Percentiles rank a stretch among this genome's conserved stretches.
phyloP scores from a whole-genome alignment of 1,284 basidiomycete genomes.

The Inonotus obliquus region DNA sequence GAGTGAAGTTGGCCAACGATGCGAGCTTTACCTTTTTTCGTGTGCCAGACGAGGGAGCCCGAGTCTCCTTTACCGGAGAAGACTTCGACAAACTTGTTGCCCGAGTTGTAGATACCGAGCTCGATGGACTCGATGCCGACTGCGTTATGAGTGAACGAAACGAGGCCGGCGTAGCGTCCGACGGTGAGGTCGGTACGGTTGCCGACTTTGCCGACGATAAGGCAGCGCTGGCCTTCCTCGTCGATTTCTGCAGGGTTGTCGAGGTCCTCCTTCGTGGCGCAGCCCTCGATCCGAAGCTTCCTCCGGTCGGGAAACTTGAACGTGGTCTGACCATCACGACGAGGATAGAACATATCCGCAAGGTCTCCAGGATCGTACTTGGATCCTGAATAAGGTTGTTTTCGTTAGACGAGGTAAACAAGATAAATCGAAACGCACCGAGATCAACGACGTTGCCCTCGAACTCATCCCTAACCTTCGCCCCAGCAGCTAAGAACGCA shows the following conservation, averaged over 20 bases:
- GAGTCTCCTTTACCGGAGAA: slow-evolving; percentile 26
- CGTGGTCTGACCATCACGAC: no score
- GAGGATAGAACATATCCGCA: no score
- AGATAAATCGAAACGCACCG: slow-evolving; percentile 26
- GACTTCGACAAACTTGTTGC: slow-evolving; percentile 9
- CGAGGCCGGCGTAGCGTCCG: slow-evolving; percentile 23
- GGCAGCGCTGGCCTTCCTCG: slow-evolving; percentile 20
- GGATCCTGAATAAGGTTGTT: no score
- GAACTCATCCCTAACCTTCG: no score
- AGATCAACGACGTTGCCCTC: slow-evolving; percentile 36
- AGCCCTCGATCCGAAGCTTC: slow-evolving; percentile 30
- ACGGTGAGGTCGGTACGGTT: slow-evolving; percentile 23
- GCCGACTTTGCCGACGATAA: slow-evolving; percentile 22
- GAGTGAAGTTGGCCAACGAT: slow-evolving; percentile 35
- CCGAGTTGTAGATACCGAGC: slow-evolving; percentile 22
- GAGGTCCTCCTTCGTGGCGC: slow-evolving; percentile 20
- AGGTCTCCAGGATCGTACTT: no score
- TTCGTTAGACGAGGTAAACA: no score
- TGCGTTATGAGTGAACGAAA: slow-evolving; percentile 16
- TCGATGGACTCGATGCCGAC: slow-evolving; percentile 22
- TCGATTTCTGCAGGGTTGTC: slow-evolving; percentile 22
- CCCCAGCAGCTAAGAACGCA: no score
- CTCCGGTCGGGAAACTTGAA: slow-evolving; percentile 31
- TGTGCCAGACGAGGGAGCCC: slow-evolving; percentile 23
- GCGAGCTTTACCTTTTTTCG: slow-evolving; percentile 17